Percentiles rank a stretch among this genome's conserved stretches.
phyloP scores from a whole-genome alignment of 2,329 filamentous ascomycete species.

The Apiospora koreana region DNA sequence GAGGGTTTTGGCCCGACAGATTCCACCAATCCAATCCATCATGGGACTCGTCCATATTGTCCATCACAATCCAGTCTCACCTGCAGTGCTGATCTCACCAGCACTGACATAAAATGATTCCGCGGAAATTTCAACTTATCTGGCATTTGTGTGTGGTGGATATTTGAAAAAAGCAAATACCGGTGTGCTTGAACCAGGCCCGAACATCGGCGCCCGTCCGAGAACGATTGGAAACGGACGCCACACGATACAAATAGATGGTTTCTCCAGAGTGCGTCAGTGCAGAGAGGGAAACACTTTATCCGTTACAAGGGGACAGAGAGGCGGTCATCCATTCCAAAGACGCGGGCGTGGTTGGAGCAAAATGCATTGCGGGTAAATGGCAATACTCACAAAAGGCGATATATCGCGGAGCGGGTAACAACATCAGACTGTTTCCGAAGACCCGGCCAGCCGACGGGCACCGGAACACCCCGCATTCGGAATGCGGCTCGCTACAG shows the following conservation, averaged over 20 bases:
- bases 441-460: background rate
- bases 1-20: background rate
- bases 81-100: background rate
- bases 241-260: background rate
- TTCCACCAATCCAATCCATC: background rate
- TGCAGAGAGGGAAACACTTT: background rate
- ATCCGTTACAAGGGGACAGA: background rate
- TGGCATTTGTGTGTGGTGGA: background rate
- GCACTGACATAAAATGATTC: background rate
- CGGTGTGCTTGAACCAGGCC: background rate
- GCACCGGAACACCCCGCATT: background rate
- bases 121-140: background rate
- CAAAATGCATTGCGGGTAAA: background rate
- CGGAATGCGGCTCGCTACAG: background rate
- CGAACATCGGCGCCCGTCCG: background rate
- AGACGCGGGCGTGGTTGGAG: background rate
- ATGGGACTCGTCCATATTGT: background rate
- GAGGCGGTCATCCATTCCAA: background rate
- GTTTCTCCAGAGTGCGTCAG: background rate
- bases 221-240: background rate
- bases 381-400: background rate
- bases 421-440: background rate
- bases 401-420: slow-evolving; percentile 8
- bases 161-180: background rate
- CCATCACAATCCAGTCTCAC: background rate